These are phyloP conservation scores for Vanderwaltozyma yarrowii DNA, from an alignment of 805 yeast species.

Conservation along the genomic window DNA sequence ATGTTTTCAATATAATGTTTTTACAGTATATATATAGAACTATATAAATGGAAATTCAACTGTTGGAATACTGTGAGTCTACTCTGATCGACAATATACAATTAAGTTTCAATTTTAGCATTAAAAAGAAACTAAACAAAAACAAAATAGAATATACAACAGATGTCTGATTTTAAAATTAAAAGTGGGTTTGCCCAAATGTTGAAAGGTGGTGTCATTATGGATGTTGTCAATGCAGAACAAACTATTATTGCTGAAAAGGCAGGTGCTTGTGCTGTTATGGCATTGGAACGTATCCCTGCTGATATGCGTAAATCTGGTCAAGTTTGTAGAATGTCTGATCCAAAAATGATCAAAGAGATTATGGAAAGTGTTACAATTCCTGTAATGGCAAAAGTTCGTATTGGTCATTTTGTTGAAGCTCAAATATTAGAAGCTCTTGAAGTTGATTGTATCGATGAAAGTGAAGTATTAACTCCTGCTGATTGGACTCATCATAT, in stretches of 20 bases:
- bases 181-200: conserved; percentile 79
- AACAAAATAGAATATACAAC: too few species aligned
- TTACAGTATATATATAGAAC: too few species aligned
- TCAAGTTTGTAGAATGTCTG: conserved; percentile 79
- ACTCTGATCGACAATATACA: too few species aligned
- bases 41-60: too few species aligned
- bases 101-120: too few species aligned
- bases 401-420: conserved; percentile 77
- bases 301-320: conserved; percentile 79
- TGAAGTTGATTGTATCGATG: conserved; percentile 72
- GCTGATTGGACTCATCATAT: conserved; percentile 66
- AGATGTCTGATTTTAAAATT: conserved; percentile 35
- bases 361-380: conserved; percentile 58
- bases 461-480: conserved; percentile 75
- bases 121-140: too few species aligned
- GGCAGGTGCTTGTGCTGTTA: conserved; percentile 85
- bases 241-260: conserved; percentile 72
- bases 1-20: too few species aligned
- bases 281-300: conserved; percentile 80
- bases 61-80: too few species aligned
- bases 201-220: conserved; percentile 70
- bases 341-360: conserved; percentile 65
- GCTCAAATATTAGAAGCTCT: conserved; percentile 67
- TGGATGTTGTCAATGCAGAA: conserved; percentile 70
- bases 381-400: conserved; percentile 78